Evolutionary conservation across 192 early-diverging fungal species (phyloP).

Genomic region (Gryganskiella cystojenkinii): DNA sequence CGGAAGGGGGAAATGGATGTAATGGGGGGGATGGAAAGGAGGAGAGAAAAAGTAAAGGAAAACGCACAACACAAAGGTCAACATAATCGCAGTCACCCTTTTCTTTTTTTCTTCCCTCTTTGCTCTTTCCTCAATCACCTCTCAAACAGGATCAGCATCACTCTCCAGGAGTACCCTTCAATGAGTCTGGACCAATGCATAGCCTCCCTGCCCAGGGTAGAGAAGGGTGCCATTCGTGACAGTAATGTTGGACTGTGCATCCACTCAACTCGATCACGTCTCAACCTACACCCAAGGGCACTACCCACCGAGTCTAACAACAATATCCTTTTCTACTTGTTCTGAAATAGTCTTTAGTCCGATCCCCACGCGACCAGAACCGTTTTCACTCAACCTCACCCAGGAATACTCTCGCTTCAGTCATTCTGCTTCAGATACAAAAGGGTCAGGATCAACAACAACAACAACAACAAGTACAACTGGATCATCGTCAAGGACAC

Average conservation of each 20-base stretch:
- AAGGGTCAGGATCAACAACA: background rate
- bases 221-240: conserved; percentile 26
- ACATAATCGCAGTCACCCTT: background rate
- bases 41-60: background rate
- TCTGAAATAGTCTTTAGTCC: conserved; percentile 31
- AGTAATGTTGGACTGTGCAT: conserved; percentile 10
- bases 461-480: conserved; percentile 9
- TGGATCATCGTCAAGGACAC: no score
- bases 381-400: conserved; percentile 30
- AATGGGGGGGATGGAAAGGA: background rate
- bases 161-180: no score
- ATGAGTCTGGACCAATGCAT: conserved; percentile 37
- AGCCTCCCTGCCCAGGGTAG: conserved; percentile 28
- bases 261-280: background rate
- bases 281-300: background rate
- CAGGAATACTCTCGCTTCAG: conserved; percentile 31
- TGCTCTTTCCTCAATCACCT: background rate
- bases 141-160: background rate
- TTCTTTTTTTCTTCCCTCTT: background rate
- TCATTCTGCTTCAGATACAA: background rate
- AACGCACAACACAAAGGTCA: background rate
- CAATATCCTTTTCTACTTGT: background rate
- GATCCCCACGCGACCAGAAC: conserved; percentile 12
- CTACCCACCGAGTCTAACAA: background rate
- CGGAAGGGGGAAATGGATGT: background rate